Evolutionary conservation across 306 rosid genomes (phyloP).

Genomic region (Malus fusca): DNA sequence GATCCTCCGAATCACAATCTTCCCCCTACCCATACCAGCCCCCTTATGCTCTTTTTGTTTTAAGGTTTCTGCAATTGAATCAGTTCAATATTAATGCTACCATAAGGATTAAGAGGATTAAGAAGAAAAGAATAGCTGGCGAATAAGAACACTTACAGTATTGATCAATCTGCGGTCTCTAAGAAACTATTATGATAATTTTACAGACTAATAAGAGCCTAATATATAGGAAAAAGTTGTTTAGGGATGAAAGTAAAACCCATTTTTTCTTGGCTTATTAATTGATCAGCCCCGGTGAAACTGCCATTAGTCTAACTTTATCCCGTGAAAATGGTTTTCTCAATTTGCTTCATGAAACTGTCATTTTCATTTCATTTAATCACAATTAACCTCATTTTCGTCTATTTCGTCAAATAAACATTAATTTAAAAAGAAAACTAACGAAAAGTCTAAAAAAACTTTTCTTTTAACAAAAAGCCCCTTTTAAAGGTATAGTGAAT

Average conservation of each 20-base stretch:
- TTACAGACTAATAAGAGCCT: neutral
- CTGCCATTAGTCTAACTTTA: too few species aligned
- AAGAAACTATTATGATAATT: neutral
- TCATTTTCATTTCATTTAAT: too few species aligned
- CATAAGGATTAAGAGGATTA: conserved; percentile 4
- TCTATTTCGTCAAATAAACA: too few species aligned
- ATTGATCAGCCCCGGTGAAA: too few species aligned
- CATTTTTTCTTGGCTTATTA: neutral
- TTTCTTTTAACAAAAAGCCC: too few species aligned
- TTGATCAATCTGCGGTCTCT: neutral
- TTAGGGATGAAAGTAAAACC: neutral
- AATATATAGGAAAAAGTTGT: neutral
- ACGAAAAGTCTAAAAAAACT: too few species aligned
- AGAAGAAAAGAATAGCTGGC: neutral
- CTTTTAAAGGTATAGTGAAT: too few species aligned
- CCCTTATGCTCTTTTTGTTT: neutral
- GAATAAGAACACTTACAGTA: neutral
- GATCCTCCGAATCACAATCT: conserved; percentile 76
- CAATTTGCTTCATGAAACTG: too few species aligned
- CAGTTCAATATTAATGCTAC: neutral
- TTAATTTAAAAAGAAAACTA: too few species aligned
- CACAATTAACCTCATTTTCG: too few species aligned
- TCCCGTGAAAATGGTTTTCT: too few species aligned
- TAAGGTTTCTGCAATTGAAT: conserved; percentile 37
- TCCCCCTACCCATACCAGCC: conserved; percentile 69